These are phyloP conservation scores for Metschnikowia corniflorae DNA, from an alignment of 805 yeast genomes.

Conservation along the genomic window DNA sequence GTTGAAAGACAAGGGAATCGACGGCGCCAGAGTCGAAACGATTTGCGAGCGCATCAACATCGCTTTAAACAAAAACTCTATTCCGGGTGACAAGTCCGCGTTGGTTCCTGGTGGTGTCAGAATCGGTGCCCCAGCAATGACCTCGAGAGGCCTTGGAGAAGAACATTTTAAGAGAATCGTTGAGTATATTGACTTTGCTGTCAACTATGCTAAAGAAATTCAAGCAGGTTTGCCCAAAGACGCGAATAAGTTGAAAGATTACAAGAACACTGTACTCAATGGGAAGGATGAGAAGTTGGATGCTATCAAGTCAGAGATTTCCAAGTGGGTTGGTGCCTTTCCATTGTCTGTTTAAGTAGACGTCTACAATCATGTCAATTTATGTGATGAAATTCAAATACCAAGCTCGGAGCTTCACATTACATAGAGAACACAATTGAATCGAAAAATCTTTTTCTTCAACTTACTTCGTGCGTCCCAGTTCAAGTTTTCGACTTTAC, in stretches of 20 bases:
- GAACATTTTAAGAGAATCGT: slow-evolving; percentile 81
- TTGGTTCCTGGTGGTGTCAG: slow-evolving; percentile 96
- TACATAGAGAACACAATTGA: too few relatives aligned
- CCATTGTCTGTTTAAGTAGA: slow-evolving; percentile 51
- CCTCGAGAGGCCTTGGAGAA: slow-evolving; percentile 93
- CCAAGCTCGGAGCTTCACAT: not conserved
- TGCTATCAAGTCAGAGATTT: slow-evolving; percentile 70
- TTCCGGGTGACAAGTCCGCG: slow-evolving; percentile 97
- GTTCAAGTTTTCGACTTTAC: too few relatives aligned
- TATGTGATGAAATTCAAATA: not conserved
- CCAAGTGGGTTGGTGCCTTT: slow-evolving; percentile 87
- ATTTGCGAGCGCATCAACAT: slow-evolving; percentile 92
- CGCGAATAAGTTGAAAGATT: slow-evolving; percentile 94
- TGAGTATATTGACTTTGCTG: slow-evolving; percentile 59
- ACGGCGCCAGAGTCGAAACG: slow-evolving; percentile 96
- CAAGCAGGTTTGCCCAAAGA: slow-evolving; percentile 83
- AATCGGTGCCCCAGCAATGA: slow-evolving; percentile 98
- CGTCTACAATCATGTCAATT: not conserved
- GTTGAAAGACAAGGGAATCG: slow-evolving; percentile 84
- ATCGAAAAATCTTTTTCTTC: too few relatives aligned
- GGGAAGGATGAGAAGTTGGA: slow-evolving; percentile 65
- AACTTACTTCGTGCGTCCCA: not conserved
- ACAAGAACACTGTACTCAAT: slow-evolving; percentile 62
- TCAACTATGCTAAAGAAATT: slow-evolving; percentile 60
- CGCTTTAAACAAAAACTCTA: slow-evolving; percentile 95